A percentile compares a stretch with the other conserved stretches of the same genome.
phyloP scores from a whole-genome alignment of 1,284 basidiomycete genomes.

The Naganishia cerealis region DNA sequence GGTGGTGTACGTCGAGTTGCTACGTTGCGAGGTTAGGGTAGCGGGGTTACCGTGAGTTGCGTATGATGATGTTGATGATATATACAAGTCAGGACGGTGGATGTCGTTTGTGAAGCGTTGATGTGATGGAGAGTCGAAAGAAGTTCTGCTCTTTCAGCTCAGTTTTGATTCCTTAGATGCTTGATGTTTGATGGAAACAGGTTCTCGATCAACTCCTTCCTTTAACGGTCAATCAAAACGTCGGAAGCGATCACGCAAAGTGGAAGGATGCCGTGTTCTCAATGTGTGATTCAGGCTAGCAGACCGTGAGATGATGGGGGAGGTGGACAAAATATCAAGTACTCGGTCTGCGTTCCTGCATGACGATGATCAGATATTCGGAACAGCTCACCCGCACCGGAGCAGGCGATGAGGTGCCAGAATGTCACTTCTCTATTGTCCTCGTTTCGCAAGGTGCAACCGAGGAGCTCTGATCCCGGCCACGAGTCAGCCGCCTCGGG shows the following conservation, averaged over 20 bases:
- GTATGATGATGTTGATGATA: not conserved
- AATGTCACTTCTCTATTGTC: conserved; percentile 10
- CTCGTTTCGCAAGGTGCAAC: not conserved
- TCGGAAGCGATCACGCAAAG: not conserved
- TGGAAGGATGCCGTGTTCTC: conserved; percentile 1
- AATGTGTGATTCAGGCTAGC: not conserved
- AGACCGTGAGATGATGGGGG: not conserved
- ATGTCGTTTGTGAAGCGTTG: not conserved
- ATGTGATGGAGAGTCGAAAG: not conserved
- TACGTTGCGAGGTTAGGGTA: not conserved
- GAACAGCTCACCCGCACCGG: no score
- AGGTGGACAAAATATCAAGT: no score
- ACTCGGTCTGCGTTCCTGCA: no score
- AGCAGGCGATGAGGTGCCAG: no score
- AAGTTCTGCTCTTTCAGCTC: not conserved
- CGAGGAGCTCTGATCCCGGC: not conserved
- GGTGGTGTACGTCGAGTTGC: not conserved
- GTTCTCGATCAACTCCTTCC: not conserved
- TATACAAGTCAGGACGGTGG: not conserved
- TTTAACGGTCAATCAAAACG: not conserved
- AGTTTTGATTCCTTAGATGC: not conserved
- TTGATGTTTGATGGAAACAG: not conserved
- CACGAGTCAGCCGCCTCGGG: not conserved
- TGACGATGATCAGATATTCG: no score
- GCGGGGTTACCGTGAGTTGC: not conserved